Evolutionary conservation across 768 basidiomycete species (phyloP).

Genomic region (Pulveroboletus sp.): DNA sequence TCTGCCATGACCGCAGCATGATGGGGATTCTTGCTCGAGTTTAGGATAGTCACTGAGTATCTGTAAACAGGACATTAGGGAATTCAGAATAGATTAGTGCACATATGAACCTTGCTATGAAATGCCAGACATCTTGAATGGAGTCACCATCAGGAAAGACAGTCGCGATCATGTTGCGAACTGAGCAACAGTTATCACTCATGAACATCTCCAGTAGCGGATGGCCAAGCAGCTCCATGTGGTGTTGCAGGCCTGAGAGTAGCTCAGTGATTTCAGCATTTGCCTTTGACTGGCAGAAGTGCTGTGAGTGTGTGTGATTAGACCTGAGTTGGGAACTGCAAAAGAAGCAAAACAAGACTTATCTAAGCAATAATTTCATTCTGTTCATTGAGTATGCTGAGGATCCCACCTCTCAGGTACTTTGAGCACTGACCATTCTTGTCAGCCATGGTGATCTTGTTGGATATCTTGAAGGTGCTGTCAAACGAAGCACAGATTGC

Average conservation of each 20-base stretch:
- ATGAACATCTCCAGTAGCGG: slow-evolving; percentile 13
- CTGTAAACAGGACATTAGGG: neutral
- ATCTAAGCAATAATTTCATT: neutral
- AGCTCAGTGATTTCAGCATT: too few relatives aligned
- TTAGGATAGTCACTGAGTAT: slow-evolving; percentile 10
- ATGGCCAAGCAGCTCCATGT: slow-evolving; percentile 3
- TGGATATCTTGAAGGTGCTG: slow-evolving; percentile 16
- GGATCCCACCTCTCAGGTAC: neutral
- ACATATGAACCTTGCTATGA: slow-evolving; percentile 11
- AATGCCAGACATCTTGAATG: slow-evolving; percentile 19
- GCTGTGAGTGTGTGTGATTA: too few relatives aligned
- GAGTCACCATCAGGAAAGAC: slow-evolving; percentile 1
- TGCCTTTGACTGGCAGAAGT: too few relatives aligned
- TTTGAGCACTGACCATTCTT: neutral
- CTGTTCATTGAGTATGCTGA: neutral
- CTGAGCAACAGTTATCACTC: slow-evolving; percentile 22
- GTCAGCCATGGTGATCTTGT: slow-evolving; percentile 6
- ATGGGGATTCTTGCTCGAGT: slow-evolving; percentile 6
- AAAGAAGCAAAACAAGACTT: too few relatives aligned
- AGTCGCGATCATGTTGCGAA: slow-evolving; percentile 1
- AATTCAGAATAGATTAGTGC: too few relatives aligned
- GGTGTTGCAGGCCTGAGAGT: too few relatives aligned
- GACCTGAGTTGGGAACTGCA: too few relatives aligned
- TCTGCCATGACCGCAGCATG: slow-evolving; percentile 1
- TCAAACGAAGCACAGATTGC: slow-evolving; percentile 4